Evolutionary conservation across 2,329 filamentous ascomycete genomes (phyloP).

Genomic region (Ceratocystis destructans): DNA sequence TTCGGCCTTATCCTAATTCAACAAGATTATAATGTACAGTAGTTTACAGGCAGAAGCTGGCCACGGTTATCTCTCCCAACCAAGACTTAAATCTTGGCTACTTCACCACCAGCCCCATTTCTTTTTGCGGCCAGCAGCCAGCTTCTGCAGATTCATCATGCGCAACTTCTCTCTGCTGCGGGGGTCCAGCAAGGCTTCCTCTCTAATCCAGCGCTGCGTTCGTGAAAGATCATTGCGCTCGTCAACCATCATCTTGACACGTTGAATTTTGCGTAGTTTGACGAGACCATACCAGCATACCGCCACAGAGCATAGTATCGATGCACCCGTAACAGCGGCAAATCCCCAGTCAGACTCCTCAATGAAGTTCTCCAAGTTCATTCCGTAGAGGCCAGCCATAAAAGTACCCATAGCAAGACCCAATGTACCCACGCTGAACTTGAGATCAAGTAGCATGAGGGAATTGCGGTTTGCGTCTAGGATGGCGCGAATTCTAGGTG

Average conservation of each 20-base stretch:
- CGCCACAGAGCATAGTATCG: conserved; percentile 56
- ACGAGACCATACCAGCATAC: conserved; percentile 74
- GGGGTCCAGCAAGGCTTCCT: conserved; percentile 38
- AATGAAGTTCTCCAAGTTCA: conserved; percentile 98
- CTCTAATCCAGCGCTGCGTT: conserved; percentile 32
- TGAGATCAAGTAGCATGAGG: conserved; percentile 92
- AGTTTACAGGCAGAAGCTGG: conserved; percentile 12
- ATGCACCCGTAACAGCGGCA: conserved; percentile 55
- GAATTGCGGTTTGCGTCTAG: conserved; percentile 96
- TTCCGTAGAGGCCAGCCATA: conserved; percentile 95
- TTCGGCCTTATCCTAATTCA: neutral
- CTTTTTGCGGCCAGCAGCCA: conserved; percentile 25
- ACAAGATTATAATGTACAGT: conserved; percentile 14
- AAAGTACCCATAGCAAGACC: conserved; percentile 93
- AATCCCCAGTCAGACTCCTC: conserved; percentile 89
- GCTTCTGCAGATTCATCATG: conserved; percentile 38
- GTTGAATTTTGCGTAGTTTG: conserved; percentile 73
- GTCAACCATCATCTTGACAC: conserved; percentile 63
- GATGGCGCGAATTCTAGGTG: conserved; percentile 72
- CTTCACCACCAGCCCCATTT: conserved; percentile 23
- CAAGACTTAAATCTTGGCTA: neutral
- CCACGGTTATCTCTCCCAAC: neutral
- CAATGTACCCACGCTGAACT: conserved; percentile 88
- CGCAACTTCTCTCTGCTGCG: conserved; percentile 42
- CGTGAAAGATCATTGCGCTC: conserved; percentile 30